Percentiles rank a stretch among this genome's conserved stretches.
phyloP scores from a whole-genome alignment of 441 rosid species.

The Mallotus japonicus region DNA sequence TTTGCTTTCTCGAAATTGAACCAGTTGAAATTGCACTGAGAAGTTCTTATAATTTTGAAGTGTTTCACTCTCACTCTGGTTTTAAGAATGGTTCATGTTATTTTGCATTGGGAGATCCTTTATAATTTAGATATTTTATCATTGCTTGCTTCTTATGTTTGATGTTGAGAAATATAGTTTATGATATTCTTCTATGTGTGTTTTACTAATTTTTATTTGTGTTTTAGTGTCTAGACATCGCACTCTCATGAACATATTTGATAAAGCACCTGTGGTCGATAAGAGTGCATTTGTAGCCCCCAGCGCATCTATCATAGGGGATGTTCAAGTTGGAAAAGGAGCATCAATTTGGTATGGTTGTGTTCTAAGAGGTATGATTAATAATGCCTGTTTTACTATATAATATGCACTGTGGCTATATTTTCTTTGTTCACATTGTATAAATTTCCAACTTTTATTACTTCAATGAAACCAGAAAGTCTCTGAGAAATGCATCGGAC shows the following conservation, averaged over 20 bases:
- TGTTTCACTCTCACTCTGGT: no score
- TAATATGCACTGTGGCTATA: not conserved
- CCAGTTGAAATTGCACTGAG: no score
- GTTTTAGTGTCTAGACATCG: slow-evolving; percentile 86
- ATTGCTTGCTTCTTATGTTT: not conserved
- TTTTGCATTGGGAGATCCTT: no score
- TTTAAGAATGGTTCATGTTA: no score
- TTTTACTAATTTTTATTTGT: slow-evolving; percentile 6
- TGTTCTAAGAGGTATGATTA: slow-evolving; percentile 71
- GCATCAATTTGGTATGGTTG: slow-evolving; percentile 97
- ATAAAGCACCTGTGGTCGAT: slow-evolving; percentile 76
- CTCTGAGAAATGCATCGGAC: no score
- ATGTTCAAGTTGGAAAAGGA: slow-evolving; percentile 83
- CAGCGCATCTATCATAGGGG: slow-evolving; percentile 80
- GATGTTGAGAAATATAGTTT: not conserved
- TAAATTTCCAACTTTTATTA: not conserved
- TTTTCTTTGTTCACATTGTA: not conserved
- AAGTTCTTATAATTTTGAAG: no score
- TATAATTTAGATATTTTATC: no score
- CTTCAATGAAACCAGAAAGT: no score
- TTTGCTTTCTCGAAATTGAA: no score
- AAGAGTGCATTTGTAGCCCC: slow-evolving; percentile 91
- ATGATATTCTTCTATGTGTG: not conserved
- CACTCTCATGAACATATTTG: slow-evolving; percentile 82
- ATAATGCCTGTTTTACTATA: not conserved